Conservation (phyloP, 768 basidiomycete genomes). For the Albatrellus ellisii region DNA sequence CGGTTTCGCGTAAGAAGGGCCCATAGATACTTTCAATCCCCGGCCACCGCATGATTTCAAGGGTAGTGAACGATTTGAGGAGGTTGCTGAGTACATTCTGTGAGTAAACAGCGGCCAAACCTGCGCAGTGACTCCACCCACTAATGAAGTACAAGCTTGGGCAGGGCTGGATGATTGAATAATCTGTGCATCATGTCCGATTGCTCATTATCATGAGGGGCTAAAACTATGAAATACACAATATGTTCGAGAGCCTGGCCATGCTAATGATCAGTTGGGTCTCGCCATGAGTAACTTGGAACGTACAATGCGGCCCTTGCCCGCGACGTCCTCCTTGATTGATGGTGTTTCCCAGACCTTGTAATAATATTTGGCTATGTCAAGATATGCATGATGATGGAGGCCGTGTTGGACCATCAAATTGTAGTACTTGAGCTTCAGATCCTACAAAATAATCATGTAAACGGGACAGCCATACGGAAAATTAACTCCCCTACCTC, state of each 20-base stretch:
- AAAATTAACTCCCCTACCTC: conserved; percentile 39
- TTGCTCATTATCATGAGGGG: conserved; percentile 94
- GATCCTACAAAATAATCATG: conserved; percentile 41
- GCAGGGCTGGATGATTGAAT: conserved; percentile 62
- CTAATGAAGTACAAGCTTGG: conserved; percentile 79
- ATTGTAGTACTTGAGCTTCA: conserved; percentile 93
- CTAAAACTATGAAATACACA: conserved; percentile 86
- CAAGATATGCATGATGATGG: conserved; percentile 74
- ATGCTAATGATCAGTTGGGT: conserved; percentile 6
- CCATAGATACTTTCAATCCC: conserved; percentile 86
- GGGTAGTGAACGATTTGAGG: conserved; percentile 86
- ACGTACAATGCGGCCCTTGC: conserved; percentile 56
- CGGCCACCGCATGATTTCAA: conserved; percentile 94
- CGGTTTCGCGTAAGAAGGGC: conserved; percentile 62
- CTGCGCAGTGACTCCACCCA: conserved; percentile 28
- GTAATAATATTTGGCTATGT: conserved; percentile 90
- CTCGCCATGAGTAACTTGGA: background rate
- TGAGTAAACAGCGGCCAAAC: conserved; percentile 7
- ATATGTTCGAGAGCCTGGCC: conserved; percentile 84
- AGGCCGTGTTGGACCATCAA: conserved; percentile 94
- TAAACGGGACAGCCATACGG: background rate
- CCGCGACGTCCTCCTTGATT: conserved; percentile 70
- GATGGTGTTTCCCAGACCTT: conserved; percentile 97
- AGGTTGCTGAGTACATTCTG: conserved; percentile 51
- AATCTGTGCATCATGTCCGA: conserved; percentile 92